Evolutionary conservation across 2,329 filamentous ascomycete genomes (phyloP).

Genomic region (Colletotrichum sp.): DNA sequence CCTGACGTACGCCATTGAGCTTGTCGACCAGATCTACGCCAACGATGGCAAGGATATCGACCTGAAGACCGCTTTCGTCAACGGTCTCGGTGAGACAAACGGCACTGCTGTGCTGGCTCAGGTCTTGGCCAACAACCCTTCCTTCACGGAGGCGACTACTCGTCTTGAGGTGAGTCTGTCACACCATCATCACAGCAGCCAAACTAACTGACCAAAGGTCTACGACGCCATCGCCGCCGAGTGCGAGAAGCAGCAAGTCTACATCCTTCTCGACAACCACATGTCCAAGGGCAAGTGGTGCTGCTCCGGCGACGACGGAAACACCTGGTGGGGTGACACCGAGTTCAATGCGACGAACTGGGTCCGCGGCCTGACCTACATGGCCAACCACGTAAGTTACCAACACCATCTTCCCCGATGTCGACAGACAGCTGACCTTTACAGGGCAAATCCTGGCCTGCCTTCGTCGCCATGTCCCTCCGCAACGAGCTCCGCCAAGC

Average conservation of each 20-base stretch:
- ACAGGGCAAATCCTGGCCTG: slow-evolving; percentile 52
- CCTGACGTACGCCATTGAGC: slow-evolving; percentile 67
- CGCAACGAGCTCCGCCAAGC: slow-evolving; percentile 60
- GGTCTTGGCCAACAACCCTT: slow-evolving; percentile 62
- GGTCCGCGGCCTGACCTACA: slow-evolving; percentile 63
- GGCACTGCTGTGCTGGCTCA: slow-evolving; percentile 55
- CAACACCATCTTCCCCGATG: not conserved
- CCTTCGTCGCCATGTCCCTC: slow-evolving; percentile 53
- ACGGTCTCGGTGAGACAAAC: slow-evolving; percentile 55
- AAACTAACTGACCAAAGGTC: slow-evolving; percentile 31
- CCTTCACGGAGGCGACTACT: slow-evolving; percentile 59
- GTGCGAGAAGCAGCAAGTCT: slow-evolving; percentile 58
- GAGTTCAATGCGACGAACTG: slow-evolving; percentile 65
- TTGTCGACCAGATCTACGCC: slow-evolving; percentile 64
- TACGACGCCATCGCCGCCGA: slow-evolving; percentile 67
- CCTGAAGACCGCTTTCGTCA: slow-evolving; percentile 48
- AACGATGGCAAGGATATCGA: slow-evolving; percentile 53
- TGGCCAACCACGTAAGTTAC: slow-evolving; percentile 59
- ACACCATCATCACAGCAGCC: not conserved
- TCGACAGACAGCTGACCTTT: not conserved
- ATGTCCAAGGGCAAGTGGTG: slow-evolving; percentile 65
- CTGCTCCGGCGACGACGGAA: slow-evolving; percentile 59
- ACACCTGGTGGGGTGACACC: slow-evolving; percentile 66
- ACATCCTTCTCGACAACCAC: slow-evolving; percentile 67
- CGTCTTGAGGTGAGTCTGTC: slow-evolving; percentile 48